Base-by-base conservation (phyloP, 352 stramenopile species). In the Blastocystis sp. region DNA sequence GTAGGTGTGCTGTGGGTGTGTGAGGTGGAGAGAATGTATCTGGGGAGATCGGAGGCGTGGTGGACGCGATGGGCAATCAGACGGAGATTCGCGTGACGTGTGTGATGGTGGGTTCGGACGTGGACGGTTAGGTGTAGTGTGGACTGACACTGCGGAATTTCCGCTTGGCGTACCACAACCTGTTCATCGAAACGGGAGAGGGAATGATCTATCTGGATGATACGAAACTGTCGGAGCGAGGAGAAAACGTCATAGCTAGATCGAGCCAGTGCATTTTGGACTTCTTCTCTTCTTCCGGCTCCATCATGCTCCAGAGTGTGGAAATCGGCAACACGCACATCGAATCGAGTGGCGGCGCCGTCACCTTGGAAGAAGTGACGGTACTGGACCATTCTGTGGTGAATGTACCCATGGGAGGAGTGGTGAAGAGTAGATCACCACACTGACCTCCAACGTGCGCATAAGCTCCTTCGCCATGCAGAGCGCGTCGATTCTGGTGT, bases 401-500 rank as follows among this genome's bases (percentile, higher is more conserved):
- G 34, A 74, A 74, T 74, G 64, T 74, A 23, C 5, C 10, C 7
- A 52, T 7, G 1, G 0, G 28, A 17, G 17, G 7, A n/a, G 7
- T 1, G 10, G 28, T 74, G 5, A 11, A 41, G 41, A 17, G 17
- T 45, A 74, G 64, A n/a, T 74, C 10, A 74, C 64, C 64, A 74
- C 64, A 23, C 64, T 74, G 7, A 74, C 64, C 10, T 74, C 64
- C 17, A 74, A 74, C 34, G 45, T 74, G 10, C 21, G 17, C 17
- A 9, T 74, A 28, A 21, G 45, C 5, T 38, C 64, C 17, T 10
- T 45, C 10, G 21, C 28, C 5, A 53, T 74, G 17, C 17, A 9
- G 21, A 74, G 45, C 43, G 64, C 2, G 19, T 48, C 64, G 11
- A 19, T 74, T 19, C 21, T 74, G 40, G 7, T 38, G 10, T 17